Percentiles rank a stretch among this genome's conserved stretches.
Conservation (phyloP, 2,329 filamentous ascomycete species). For the Fusarium decemcellulare region DNA sequence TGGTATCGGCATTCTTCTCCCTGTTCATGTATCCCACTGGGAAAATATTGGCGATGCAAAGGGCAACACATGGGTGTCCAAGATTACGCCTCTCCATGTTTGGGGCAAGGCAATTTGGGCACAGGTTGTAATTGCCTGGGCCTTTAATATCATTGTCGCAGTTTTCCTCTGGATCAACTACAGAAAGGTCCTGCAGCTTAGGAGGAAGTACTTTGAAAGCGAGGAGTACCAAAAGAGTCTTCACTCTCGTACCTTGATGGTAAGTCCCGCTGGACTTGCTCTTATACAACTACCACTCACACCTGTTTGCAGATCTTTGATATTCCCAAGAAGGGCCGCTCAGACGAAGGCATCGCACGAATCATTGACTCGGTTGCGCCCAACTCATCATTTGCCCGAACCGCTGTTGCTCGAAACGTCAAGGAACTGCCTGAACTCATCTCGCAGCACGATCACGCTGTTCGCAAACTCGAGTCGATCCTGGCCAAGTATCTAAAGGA, state of each 20-base stretch:
- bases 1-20: conserved; percentile 84
- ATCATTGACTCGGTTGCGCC: conserved; percentile 87
- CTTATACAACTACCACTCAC: conserved; percentile 10
- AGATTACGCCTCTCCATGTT: conserved; percentile 72
- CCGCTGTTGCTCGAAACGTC: conserved; percentile 90
- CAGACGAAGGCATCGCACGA: conserved; percentile 88
- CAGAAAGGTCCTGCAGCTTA: conserved; percentile 76
- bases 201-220: conserved; percentile 86
- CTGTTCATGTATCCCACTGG: conserved; percentile 76
- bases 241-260: conserved; percentile 80
- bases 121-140: conserved; percentile 70
- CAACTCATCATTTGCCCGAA: conserved; percentile 82
- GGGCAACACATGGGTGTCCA: conserved; percentile 64
- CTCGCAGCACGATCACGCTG: conserved; percentile 83
- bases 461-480: conserved; percentile 85
- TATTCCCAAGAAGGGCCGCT: conserved; percentile 81
- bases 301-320: conserved; percentile 78
- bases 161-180: conserved; percentile 95
- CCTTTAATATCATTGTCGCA: conserved; percentile 81
- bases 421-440: conserved; percentile 91
- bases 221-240: conserved; percentile 90
- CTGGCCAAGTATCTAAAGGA: conserved; percentile 93
- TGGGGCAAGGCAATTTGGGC: conserved; percentile 69
- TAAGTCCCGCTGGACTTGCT: conserved; percentile 51
- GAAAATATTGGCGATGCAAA: conserved; percentile 40